Evolutionary conservation across 2,329 filamentous ascomycete species (phyloP).

Genomic region (Endoconidiophora laricicola): DNA sequence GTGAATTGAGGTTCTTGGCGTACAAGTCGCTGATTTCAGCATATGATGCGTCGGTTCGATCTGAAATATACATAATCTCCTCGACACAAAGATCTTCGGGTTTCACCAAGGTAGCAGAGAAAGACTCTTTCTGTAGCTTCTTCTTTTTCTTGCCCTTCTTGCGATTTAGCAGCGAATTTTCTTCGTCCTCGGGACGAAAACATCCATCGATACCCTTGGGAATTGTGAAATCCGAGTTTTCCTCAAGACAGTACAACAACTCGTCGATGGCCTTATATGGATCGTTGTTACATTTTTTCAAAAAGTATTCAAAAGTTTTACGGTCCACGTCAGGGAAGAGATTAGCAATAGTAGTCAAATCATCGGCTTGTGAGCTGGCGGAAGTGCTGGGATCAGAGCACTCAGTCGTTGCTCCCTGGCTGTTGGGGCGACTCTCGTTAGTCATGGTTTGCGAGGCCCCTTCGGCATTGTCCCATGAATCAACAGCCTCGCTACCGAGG

Average conservation of each 20-base stretch:
- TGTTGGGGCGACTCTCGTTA: slow-evolving; percentile 4
- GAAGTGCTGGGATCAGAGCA: slow-evolving; percentile 8
- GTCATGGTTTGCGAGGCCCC: slow-evolving; percentile 4
- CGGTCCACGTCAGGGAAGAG: slow-evolving; percentile 7
- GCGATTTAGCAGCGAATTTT: slow-evolving; percentile 15
- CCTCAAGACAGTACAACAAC: slow-evolving; percentile 60
- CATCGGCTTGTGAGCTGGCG: background rate
- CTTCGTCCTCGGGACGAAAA: slow-evolving; percentile 35
- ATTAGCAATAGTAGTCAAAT: slow-evolving; percentile 5
- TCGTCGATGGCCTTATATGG: slow-evolving; percentile 50
- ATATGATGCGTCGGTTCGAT: slow-evolving; percentile 26
- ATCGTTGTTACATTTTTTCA: slow-evolving; percentile 2
- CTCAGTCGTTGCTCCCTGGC: slow-evolving; percentile 6
- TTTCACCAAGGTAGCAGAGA: background rate
- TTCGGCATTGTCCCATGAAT: slow-evolving; percentile 11
- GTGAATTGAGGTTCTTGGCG: slow-evolving; percentile 22
- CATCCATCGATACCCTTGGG: slow-evolving; percentile 74
- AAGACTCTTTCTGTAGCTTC: slow-evolving; percentile 18
- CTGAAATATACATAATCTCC: slow-evolving; percentile 28
- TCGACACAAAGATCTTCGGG: slow-evolving; percentile 14
- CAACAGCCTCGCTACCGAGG: slow-evolving; percentile 19
- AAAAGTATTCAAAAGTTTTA: slow-evolving; percentile 2
- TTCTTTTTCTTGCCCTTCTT: slow-evolving; percentile 26
- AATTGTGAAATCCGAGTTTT: slow-evolving; percentile 17
- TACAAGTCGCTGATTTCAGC: slow-evolving; percentile 27